Evolutionary conservation across 2,329 filamentous ascomycete genomes (phyloP).

Genomic region (Tricladium varicosporioides): DNA sequence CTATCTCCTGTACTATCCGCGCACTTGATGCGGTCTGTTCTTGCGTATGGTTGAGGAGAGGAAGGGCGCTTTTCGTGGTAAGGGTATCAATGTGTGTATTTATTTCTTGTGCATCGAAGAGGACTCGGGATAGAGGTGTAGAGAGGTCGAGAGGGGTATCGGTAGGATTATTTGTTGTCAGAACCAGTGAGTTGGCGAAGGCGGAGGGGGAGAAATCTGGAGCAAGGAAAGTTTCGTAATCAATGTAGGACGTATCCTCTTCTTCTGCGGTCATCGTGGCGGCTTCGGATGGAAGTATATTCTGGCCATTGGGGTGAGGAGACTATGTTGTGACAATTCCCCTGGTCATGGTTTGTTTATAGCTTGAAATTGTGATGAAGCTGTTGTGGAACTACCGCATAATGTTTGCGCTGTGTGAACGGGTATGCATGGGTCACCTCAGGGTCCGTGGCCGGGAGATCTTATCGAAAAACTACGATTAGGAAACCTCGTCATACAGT

Average conservation of each 20-base stretch:
- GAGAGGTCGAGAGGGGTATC: constrained; percentile 90
- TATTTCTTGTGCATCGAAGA: constrained; percentile 96
- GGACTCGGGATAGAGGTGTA: constrained; percentile 85
- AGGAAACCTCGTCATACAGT: background rate
- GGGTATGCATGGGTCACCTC: constrained; percentile 3
- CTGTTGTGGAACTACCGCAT: background rate
- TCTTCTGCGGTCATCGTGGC: constrained; percentile 34
- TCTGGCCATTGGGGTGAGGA: constrained; percentile 12
- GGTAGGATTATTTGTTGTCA: constrained; percentile 86
- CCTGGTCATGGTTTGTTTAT: background rate
- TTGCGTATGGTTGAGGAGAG: constrained; percentile 75
- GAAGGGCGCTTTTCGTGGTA: constrained; percentile 79
- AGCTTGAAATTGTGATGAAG: background rate
- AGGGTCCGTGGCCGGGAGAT: background rate
- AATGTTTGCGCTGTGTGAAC: background rate
- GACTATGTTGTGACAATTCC: background rate
- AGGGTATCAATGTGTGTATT: constrained; percentile 92
- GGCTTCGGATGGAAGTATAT: background rate
- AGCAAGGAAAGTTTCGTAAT: constrained; percentile 88
- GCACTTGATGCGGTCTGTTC: constrained; percentile 70
- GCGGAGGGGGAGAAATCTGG: constrained; percentile 75
- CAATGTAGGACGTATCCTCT: constrained; percentile 80
- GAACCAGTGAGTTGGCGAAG: constrained; percentile 87
- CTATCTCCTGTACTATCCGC: constrained; percentile 71
- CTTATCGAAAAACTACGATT: background rate